Evolutionary conservation across 495 filamentous ascomycete genomes (phyloP), one percentile per base, ranked within the genome.

Genomic region (Jackrogersella minutella): DNA sequence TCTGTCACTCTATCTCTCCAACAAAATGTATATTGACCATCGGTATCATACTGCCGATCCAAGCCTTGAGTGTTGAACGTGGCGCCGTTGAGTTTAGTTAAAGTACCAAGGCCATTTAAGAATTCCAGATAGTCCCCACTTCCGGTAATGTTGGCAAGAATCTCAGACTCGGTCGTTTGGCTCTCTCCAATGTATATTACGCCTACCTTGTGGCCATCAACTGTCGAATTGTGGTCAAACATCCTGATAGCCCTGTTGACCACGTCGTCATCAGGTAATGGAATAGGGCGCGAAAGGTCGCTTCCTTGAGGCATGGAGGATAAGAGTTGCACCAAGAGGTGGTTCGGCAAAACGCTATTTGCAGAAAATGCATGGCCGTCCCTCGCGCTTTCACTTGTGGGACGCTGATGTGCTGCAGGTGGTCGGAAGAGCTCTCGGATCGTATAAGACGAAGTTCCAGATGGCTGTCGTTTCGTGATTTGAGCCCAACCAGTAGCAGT

Each of bases 1-100:
- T 98, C 95, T 0, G 93, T 95, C 54, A 97, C 92, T 13, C 93
- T 84, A 73, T 98, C 94, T 16, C 93, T 88, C 95, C 95, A 99
- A 68, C 91, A 93, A 71, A 90, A 93, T 2, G 93, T 90, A 73
- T 88, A 91, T 62, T 92, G 84, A 14, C 96, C 96, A 75, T 99
- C 96, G 0, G 80, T 81, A 66, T 95, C 87, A 47, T 84, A 80
- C 54, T 81, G 79, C 10, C 86, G 83, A 73, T 98, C 93, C n/a
- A 99, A 78, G 19, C 96, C 96, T 71, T 97, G 93, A 1, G 93
- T 93, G 70, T 98, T 98, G 81, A 97, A 94, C 22, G 86, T 88
- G 16, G 93, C 91, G 24, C 87, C 90, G 57, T 90, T 87, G 14
- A 99, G 84, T 24, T 81, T 86, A 5, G 91, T 90, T 62, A 96